A percentile compares a stretch with the other conserved stretches of the same genome.
Evolutionary conservation across 768 basidiomycete species (phyloP).

Genomic region (Amyloporia xantha): DNA sequence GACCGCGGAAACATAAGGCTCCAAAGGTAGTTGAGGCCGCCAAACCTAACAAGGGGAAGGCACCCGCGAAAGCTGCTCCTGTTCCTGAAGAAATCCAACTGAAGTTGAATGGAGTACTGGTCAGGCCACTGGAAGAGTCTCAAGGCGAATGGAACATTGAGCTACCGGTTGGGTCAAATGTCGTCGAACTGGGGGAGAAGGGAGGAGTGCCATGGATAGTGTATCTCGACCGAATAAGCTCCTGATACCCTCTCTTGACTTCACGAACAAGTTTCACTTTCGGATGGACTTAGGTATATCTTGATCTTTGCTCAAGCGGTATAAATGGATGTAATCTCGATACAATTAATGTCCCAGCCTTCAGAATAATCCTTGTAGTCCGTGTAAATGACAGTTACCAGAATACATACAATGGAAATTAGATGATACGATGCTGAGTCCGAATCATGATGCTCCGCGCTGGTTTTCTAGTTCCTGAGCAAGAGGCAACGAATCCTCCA

Average conservation of each 20-base stretch:
- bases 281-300: background rate
- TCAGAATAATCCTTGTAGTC: background rate
- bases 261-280: background rate
- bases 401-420: too few relatives aligned
- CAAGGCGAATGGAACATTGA: constrained; percentile 57
- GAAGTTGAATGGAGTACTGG: constrained; percentile 51
- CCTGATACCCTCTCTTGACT: constrained; percentile 3
- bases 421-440: too few relatives aligned
- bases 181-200: constrained; percentile 69
- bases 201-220: constrained; percentile 68
- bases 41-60: constrained; percentile 10
- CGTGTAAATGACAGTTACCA: background rate
- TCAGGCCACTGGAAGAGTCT: constrained; percentile 37
- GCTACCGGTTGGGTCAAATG: constrained; percentile 49
- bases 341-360: too few relatives aligned
- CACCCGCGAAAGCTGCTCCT: constrained; percentile 15
- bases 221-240: constrained; percentile 33
- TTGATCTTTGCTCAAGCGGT: too few relatives aligned
- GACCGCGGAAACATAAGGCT: constrained; percentile 18
- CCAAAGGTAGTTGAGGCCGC: constrained; percentile 5
- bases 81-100: constrained; percentile 47
- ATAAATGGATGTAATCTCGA: too few relatives aligned
- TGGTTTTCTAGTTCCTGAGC: constrained; percentile 19
- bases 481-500: constrained; percentile 23
- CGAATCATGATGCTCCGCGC: too few relatives aligned